Evolutionary conservation across 1,284 basidiomycete species (phyloP).

Genomic region (Earliella scabrosa): DNA sequence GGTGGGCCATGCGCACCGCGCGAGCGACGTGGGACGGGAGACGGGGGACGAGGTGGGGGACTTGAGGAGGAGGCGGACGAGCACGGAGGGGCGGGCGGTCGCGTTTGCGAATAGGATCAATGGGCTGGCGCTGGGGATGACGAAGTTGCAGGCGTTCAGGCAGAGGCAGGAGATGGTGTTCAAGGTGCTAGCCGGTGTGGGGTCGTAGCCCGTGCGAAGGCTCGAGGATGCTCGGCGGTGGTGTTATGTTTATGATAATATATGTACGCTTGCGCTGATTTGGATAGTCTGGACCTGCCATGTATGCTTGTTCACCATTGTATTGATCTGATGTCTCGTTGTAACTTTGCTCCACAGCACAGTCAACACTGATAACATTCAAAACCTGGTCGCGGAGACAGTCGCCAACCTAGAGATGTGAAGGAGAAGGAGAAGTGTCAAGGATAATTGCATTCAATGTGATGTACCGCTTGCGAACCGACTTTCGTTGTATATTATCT

Average conservation of each 20-base stretch:
- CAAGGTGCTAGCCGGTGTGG: conserved; percentile 57
- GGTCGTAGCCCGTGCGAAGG: too few relatives aligned
- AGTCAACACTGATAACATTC: conserved; percentile 57
- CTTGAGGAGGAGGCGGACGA: conserved; percentile 35
- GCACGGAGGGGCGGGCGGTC: conserved; percentile 58
- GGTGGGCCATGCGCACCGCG: conserved; percentile 43
- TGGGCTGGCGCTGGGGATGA: conserved; percentile 69
- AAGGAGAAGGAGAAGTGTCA: not conserved
- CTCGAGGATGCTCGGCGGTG: too few relatives aligned
- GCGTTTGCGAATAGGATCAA: conserved; percentile 78
- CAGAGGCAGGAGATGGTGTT: conserved; percentile 76
- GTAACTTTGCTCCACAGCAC: conserved; percentile 30
- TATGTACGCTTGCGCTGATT: too few relatives aligned
- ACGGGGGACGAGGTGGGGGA: conserved; percentile 20
- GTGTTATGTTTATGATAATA: too few relatives aligned
- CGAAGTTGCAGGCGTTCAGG: conserved; percentile 66
- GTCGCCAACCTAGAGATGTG: conserved; percentile 33
- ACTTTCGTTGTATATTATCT: too few relatives aligned
- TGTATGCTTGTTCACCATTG: not conserved
- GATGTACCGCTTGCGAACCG: not conserved
- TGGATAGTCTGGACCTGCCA: too few relatives aligned
- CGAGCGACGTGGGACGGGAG: conserved; percentile 1
- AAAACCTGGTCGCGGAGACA: conserved; percentile 49
- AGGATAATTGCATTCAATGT: not conserved
- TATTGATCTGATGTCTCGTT: not conserved